phyloP scores from a whole-genome alignment of 1,284 basidiomycete genomes.

The Moniliella sp. region DNA sequence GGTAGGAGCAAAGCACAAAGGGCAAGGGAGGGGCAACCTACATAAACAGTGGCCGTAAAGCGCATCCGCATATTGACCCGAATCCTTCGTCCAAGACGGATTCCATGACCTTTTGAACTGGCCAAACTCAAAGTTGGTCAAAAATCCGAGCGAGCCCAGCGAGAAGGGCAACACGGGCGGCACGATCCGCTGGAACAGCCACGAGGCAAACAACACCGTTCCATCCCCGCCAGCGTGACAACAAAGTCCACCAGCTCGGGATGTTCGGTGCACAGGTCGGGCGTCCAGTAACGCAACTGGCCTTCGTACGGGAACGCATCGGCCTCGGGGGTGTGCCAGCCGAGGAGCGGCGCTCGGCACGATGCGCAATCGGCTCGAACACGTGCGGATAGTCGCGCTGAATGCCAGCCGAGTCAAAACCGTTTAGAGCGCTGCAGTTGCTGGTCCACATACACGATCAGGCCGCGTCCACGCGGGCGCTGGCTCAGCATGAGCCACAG shows the following conservation, averaged over 20 bases:
- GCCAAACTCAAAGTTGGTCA: slow-evolving; percentile 90
- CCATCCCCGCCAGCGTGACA: slow-evolving; percentile 91
- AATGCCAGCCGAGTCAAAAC: slow-evolving; percentile 78
- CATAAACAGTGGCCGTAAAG: slow-evolving; percentile 89
- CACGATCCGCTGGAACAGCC: slow-evolving; percentile 93
- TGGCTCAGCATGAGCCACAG: slow-evolving; percentile 24
- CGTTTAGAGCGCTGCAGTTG: slow-evolving; percentile 76
- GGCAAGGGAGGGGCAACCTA: no score
- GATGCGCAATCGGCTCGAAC: slow-evolving; percentile 51
- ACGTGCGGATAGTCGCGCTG: slow-evolving; percentile 65
- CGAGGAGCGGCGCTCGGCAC: no score
- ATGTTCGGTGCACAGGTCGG: slow-evolving; percentile 77
- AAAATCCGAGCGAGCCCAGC: slow-evolving; percentile 89
- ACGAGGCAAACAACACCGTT: slow-evolving; percentile 93
- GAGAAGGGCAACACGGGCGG: slow-evolving; percentile 92
- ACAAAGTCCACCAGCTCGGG: slow-evolving; percentile 96
- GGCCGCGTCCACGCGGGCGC: background rate
- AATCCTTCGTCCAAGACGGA: slow-evolving; percentile 76
- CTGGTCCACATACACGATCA: slow-evolving; percentile 57
- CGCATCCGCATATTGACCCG: slow-evolving; percentile 95
- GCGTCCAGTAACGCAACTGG: slow-evolving; percentile 88
- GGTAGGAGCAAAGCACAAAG: no score
- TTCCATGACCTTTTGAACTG: slow-evolving; percentile 72
- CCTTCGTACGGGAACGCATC: slow-evolving; percentile 43
- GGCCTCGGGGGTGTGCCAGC: slow-evolving; percentile 5